Evolutionary conservation across 148 eudicot genomes (phyloP), one percentile per base, ranked within the genome.

Genomic region (Persicaria tinctoria): DNA sequence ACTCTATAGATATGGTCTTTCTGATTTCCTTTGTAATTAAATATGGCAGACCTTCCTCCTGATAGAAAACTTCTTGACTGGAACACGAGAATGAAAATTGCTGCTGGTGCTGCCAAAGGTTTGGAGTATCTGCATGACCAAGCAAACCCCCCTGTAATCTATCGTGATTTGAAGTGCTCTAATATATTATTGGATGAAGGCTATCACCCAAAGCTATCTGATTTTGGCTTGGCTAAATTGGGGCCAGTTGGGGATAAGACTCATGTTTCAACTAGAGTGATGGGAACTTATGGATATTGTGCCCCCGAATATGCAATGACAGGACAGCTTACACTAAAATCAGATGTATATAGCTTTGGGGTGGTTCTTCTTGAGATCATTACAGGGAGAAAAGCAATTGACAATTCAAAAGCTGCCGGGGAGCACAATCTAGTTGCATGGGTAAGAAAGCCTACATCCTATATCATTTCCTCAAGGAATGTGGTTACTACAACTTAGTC

Each of bases 291-390:
- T 70, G 90, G 90, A 60, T 87, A 87, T 68, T 87, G 90, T 56
- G 90, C 90, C 5, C 90, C 86, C 10, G 89, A 86, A 71, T 86
- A 86, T 80, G 89, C 89, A 73, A 84, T 86, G 87, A 86, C 90
- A 49, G 90, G 90, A 51, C 90, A 87, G 76, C 87, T 87, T 59
- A 87, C 88, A 11, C 63, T 83, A n/a, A 87, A 82, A 77, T 87
- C 90, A 45, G 90, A 87, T 83, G 88, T 87, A 47, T 87, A 87
- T 78, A 87, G 90, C 77, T 87, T 83, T 77, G 90, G 90, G 14
- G 90, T 87, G 20, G 88, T 87, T 82, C 86, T 87, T 76, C 73
- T 87, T 77, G 90, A 87, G 80, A 85, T 87, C 73, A 85, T 87
- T 49, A 85, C 90, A 3, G 90, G 90, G 6, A 83, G 88, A 71